Percentiles rank a stretch among this genome's conserved stretches.
Evolutionary conservation across 1,284 basidiomycete genomes (phyloP).

Genomic region (Chalciporus sp.): DNA sequence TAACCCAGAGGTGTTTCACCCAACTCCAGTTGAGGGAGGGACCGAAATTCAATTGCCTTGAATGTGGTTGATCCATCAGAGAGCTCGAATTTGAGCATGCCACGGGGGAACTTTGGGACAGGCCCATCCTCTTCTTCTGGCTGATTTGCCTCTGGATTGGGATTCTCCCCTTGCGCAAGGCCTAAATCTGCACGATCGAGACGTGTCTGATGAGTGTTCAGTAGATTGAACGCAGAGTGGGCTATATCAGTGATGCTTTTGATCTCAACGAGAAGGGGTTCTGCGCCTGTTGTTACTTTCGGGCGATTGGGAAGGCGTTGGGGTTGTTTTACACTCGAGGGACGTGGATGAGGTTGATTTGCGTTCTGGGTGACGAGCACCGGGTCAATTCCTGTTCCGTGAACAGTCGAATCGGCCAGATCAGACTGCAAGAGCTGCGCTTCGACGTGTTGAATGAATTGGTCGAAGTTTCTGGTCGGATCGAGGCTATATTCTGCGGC

Average conservation of each 20-base stretch:
- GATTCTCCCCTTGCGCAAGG: conserved; percentile 44
- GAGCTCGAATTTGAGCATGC: conserved; percentile 68
- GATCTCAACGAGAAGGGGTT: conserved; percentile 68
- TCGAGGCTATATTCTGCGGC: conserved; percentile 48
- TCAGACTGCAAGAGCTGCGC: conserved; percentile 71
- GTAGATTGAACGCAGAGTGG: conserved; percentile 66
- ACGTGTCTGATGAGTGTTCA: conserved; percentile 63
- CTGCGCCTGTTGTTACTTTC: conserved; percentile 38
- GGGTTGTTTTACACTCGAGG: neutral
- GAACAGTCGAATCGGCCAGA: conserved; percentile 66
- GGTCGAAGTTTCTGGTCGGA: conserved; percentile 46
- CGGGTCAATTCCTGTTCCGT: conserved; percentile 65
- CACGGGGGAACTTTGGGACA: conserved; percentile 71
- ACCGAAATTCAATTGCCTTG: conserved; percentile 69
- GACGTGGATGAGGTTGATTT: neutral
- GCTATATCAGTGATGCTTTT: conserved; percentile 74
- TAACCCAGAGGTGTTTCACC: conserved; percentile 70
- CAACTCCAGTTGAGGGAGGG: conserved; percentile 59
- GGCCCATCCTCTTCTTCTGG: conserved; percentile 70
- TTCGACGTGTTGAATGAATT: conserved; percentile 55
- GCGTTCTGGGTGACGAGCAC: conserved; percentile 37
- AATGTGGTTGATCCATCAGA: conserved; percentile 65
- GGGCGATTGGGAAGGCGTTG: conserved; percentile 10
- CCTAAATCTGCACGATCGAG: conserved; percentile 59
- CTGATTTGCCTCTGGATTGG: conserved; percentile 40